Conservation (phyloP, 2,329 filamentous ascomycete genomes). For the Pestalotiopsis sp. region DNA sequence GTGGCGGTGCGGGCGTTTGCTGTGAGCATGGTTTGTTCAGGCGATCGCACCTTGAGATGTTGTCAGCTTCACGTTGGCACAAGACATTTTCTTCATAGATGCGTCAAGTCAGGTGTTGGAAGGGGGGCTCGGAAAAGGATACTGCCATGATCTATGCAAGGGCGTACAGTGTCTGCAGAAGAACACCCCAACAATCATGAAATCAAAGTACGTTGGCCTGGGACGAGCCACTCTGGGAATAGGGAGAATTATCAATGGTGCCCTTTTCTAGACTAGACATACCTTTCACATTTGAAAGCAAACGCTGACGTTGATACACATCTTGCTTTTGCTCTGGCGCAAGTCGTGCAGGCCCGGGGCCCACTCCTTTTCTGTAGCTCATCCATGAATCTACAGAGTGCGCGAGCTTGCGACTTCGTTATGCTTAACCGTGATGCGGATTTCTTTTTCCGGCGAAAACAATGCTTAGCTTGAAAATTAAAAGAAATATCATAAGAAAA, state of each 20-base stretch:
- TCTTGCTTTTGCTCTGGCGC: conserved; percentile 15
- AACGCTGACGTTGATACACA: conserved; percentile 8
- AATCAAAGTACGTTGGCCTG: background rate
- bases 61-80: background rate
- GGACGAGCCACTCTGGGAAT: too few relatives aligned
- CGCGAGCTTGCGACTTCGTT: too few relatives aligned
- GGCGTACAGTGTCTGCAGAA: too few relatives aligned
- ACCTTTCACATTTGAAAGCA: conserved; percentile 14
- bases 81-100: too few relatives aligned
- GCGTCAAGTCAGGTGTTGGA: too few relatives aligned
- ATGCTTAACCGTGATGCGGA: too few relatives aligned
- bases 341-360: conserved; percentile 14
- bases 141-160: too few relatives aligned
- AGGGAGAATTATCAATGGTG: background rate
- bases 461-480: too few relatives aligned
- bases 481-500: too few relatives aligned
- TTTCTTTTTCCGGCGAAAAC: too few relatives aligned
- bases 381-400: background rate
- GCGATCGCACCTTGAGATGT: conserved; percentile 12
- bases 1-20: conserved; percentile 11
- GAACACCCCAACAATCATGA: too few relatives aligned
- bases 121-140: too few relatives aligned
- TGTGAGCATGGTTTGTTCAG: conserved; percentile 12
- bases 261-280: background rate
- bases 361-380: conserved; percentile 4